Conservation (phyloP, 805 yeast species). For the Saccharomycopsis microspora region DNA sequence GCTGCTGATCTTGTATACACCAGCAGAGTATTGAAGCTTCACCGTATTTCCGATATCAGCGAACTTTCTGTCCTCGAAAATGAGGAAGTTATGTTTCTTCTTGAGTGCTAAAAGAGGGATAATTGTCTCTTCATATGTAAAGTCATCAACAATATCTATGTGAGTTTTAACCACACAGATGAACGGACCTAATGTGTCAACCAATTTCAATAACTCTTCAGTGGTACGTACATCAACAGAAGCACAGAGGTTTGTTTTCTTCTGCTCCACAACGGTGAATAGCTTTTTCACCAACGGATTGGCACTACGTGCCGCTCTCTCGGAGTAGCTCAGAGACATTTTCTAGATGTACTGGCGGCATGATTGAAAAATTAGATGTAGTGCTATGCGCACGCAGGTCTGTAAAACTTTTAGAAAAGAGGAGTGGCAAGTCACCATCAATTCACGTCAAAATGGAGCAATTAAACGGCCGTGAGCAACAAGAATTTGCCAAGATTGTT, state of each 20-base stretch:
- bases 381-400: background rate
- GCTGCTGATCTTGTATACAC: conserved; percentile 75
- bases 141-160: conserved; percentile 86
- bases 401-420: background rate
- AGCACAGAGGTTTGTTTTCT: conserved; percentile 86
- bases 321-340: conserved; percentile 34
- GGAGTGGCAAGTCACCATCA: background rate
- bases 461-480: conserved; percentile 90
- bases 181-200: conserved; percentile 80
- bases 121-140: conserved; percentile 69
- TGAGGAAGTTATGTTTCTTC: conserved; percentile 73
- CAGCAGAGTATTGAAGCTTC: conserved; percentile 84
- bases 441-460: conserved; percentile 57
- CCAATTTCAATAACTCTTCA: conserved; percentile 53
- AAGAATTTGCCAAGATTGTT: conserved; percentile 87
- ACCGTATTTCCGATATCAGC: conserved; percentile 99
- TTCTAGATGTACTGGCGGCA: background rate
- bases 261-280: conserved; percentile 60
- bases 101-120: conserved; percentile 63
- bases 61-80: conserved; percentile 95
- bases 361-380: background rate
- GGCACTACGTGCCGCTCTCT: conserved; percentile 59
- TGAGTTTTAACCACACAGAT: conserved; percentile 92
- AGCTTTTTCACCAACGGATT: conserved; percentile 75
- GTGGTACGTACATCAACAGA: conserved; percentile 86